These are phyloP conservation scores for Ceratocystis variospora DNA, from an alignment of 2,329 filamentous ascomycete genomes.

Conservation along the genomic window DNA sequence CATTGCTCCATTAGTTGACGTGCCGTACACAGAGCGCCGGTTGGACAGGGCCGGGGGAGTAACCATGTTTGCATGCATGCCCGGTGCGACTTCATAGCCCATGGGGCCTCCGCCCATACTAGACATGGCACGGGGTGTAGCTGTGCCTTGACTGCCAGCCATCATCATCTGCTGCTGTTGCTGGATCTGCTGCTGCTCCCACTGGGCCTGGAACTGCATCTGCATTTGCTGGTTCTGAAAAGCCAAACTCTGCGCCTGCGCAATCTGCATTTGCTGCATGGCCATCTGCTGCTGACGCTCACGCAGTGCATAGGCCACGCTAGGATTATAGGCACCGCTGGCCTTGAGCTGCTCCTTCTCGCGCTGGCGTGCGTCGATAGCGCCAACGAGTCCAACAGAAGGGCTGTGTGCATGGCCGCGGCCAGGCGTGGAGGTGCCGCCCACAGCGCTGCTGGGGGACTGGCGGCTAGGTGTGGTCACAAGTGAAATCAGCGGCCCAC, in stretches of 20 bases:
- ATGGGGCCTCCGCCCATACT: background rate
- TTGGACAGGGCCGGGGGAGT: background rate
- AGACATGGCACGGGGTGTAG: background rate
- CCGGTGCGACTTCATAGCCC: background rate
- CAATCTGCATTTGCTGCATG: slow-evolving; percentile 17
- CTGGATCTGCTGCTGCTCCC: slow-evolving; percentile 22
- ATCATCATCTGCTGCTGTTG: slow-evolving; percentile 22
- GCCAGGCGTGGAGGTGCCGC: slow-evolving; percentile 22
- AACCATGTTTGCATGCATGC: background rate
- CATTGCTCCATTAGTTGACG: background rate
- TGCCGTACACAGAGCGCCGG: slow-evolving; percentile 5
- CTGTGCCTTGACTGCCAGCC: background rate
- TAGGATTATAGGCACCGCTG: slow-evolving; percentile 52
- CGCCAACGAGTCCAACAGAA: slow-evolving; percentile 53
- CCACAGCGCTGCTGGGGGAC: background rate
- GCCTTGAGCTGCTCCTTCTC: slow-evolving; percentile 56
- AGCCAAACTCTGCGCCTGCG: slow-evolving; percentile 23
- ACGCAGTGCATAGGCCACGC: slow-evolving; percentile 59
- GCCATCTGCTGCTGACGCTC: slow-evolving; percentile 45
- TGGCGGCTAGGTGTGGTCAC: background rate
- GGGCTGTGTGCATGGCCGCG: slow-evolving; percentile 9
- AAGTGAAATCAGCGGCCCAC: slow-evolving; percentile 60
- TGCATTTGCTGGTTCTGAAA: slow-evolving; percentile 26
- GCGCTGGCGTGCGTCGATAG: slow-evolving; percentile 65
- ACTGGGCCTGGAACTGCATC: slow-evolving; percentile 26